Evolutionary conservation across 1,139 yeast genomes (phyloP).

Genomic region (Spathaspora jeffriesii): DNA sequence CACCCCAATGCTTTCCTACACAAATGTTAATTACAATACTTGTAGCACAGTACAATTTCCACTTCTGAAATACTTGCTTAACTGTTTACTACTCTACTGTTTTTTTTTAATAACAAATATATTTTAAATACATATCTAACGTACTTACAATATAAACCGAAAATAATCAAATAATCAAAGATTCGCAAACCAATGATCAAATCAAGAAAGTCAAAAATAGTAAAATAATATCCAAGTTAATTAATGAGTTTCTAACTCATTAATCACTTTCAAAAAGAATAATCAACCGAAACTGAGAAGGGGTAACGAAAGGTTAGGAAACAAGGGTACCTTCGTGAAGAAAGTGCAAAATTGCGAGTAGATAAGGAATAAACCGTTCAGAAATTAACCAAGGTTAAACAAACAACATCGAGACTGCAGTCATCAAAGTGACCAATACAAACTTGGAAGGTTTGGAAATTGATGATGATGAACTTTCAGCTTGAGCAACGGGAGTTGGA

Average conservation of each 20-base stretch:
- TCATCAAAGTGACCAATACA: background rate
- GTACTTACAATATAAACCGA: slow-evolving; percentile 4
- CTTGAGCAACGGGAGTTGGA: background rate
- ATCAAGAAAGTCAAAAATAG: slow-evolving; percentile 1
- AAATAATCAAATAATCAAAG: slow-evolving; percentile 1
- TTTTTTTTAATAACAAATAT: background rate
- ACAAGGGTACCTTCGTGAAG: slow-evolving; percentile 1
- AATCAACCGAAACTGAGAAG: background rate
- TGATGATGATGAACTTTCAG: background rate
- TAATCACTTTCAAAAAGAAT: background rate
- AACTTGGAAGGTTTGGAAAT: slow-evolving; percentile 1
- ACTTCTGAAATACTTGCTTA: too few relatives aligned
- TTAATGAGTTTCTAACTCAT: background rate
- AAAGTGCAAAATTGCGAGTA: background rate
- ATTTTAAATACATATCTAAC: slow-evolving; percentile 3
- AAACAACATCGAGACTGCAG: slow-evolving; percentile 1
- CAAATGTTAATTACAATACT: too few relatives aligned
- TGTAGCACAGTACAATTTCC: too few relatives aligned
- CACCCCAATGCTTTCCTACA: too few relatives aligned
- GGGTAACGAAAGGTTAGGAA: background rate
- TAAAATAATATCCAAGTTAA: slow-evolving; percentile 1
- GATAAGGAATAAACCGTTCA: background rate
- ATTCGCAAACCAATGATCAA: background rate
- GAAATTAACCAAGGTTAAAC: background rate
- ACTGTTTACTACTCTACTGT: background rate